Base-by-base conservation (phyloP, 352 stramenopile species). In the Globisporangium cylindrosporum region DNA sequence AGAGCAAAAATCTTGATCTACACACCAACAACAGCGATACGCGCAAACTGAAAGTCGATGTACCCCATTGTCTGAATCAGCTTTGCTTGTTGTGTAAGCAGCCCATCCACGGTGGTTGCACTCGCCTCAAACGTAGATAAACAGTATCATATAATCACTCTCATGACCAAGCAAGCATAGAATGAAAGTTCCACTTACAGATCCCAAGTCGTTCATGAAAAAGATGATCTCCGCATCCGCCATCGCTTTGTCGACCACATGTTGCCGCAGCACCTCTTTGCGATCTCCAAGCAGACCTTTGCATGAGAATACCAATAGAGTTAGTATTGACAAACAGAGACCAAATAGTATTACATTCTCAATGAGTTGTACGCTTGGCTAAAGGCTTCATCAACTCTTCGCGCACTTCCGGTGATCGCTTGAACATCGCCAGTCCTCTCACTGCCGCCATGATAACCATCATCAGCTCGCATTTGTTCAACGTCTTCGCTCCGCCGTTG, bases 121-220 rank as follows among this genome's bases (percentile, higher is more conserved):
- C 71, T 62, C 34, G 76, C 68, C 82, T 90, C 4, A 32, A 22
- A 12, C 18, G 12, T 14, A 41, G 10, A n/a, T 8, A 24, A 34
- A 15, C 18, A 57, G 49, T 12, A 51, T 9, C 4, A 8, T 22
- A 20, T 36, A 59, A 51, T 51, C 15, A n/a, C 10, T 20, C 22
- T 2, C 3, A 46, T 14, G 38, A 20, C 4, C 10, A 46, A 46
- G 15, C 9, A 18, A 5, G 38, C 38, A 5, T 10, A 22, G 15
- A 49, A 49, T 25, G 7, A 59, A 41, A 32, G 18, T 12, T 9
- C 1, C 25, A 54, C 74, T 48, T 53, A 92, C 84, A 54, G 79
- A 76, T 46, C 89, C 82, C 2, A 92, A 66, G 25, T 90, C 84
- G 61, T 86, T 92, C 84, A 90, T 88, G 64, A 92, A 90, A 57